phyloP scores from a whole-genome alignment of 73 alveolate species.

The Tetrahymena elliotti region DNA sequence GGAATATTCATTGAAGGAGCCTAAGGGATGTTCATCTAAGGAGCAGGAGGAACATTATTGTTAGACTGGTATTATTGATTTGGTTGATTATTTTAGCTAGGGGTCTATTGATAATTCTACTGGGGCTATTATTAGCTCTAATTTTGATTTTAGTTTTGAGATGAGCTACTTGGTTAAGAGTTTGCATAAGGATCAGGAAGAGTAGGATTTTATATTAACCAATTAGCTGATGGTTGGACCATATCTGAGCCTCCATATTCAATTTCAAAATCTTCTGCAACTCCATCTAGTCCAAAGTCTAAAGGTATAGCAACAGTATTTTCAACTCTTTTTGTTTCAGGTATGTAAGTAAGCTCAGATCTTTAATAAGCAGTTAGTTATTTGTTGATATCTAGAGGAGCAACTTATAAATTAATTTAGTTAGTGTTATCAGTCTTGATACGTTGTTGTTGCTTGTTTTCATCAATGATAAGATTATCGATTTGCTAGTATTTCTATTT shows the following conservation, averaged over 20 bases:
- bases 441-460: not conserved
- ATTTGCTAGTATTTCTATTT: not conserved
- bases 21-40: not conserved
- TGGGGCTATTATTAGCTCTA: not conserved
- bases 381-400: not conserved
- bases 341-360: not conserved
- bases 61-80: not conserved
- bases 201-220: not conserved
- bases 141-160: not conserved
- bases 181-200: not conserved
- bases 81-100: not conserved
- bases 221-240: not conserved
- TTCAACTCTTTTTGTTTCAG: not conserved
- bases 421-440: not conserved
- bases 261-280: not conserved
- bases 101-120: not conserved
- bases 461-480: not conserved
- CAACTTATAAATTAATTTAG: not conserved
- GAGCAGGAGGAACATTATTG: not conserved
- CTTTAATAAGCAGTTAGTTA: not conserved
- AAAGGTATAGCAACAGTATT: not conserved
- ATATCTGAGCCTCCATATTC: not conserved
- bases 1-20: not conserved
- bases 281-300: not conserved
- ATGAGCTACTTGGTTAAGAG: not conserved